Evolutionary conservation across 2,329 filamentous ascomycete species (phyloP).

Genomic region (Escovopsis weberi): DNA sequence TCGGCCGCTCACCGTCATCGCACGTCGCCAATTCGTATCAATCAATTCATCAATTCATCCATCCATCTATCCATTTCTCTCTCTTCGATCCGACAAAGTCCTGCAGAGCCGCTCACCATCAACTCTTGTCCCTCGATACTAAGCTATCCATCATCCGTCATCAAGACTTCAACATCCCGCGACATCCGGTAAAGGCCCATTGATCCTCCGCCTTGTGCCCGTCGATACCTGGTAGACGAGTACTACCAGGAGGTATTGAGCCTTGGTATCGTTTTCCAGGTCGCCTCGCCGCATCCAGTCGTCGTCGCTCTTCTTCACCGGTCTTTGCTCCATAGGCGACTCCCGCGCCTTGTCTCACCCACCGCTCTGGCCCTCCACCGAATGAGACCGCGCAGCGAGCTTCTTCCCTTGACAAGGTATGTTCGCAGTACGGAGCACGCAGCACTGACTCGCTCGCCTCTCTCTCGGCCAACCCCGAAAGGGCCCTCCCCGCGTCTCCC

Average conservation of each 20-base stretch:
- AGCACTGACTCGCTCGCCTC: not conserved
- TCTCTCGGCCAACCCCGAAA: not conserved
- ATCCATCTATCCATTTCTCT: not conserved
- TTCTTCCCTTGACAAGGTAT: no score
- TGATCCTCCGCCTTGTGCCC: no score
- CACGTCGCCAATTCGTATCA: not conserved
- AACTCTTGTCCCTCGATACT: no score
- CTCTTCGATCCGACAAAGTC: not conserved
- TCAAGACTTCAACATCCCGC: no score
- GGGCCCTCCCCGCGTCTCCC: no score
- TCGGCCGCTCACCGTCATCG: no score
- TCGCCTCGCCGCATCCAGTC: constrained; percentile 5
- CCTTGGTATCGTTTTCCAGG: not conserved
- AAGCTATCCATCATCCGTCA: no score
- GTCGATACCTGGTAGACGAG: no score
- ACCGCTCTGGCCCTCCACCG: constrained; percentile 2
- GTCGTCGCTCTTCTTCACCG: constrained; percentile 4
- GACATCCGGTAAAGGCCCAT: not conserved
- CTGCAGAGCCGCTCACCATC: not conserved
- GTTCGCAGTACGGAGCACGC: not conserved
- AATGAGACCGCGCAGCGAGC: not conserved
- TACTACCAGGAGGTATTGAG: no score
- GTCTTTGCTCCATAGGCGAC: constrained; percentile 4
- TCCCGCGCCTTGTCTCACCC: constrained; percentile 8
- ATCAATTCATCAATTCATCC: not conserved